Conservation (phyloP, 2,329 filamentous ascomycete genomes). For the Tricladium varicosporioides region DNA sequence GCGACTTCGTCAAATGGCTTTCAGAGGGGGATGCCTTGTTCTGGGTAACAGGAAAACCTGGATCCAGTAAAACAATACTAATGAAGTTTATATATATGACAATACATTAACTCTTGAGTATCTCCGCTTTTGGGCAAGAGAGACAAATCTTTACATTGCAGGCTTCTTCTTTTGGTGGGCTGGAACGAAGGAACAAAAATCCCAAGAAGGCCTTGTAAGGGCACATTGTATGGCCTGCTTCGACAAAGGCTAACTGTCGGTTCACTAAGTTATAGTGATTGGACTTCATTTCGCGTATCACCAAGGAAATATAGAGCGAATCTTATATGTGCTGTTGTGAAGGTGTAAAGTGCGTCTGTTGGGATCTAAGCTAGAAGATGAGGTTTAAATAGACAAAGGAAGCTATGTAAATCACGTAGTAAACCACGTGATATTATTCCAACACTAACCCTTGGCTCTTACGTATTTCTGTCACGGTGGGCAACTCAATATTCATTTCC, state of each 20-base stretch:
- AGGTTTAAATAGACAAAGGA: no score
- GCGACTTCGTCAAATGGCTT: slow-evolving; percentile 14
- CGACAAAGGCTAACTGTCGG: background rate
- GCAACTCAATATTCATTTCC: background rate
- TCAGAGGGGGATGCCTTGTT: background rate
- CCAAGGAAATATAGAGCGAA: no score
- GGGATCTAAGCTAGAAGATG: no score
- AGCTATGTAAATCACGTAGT: no score
- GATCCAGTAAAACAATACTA: slow-evolving; percentile 2
- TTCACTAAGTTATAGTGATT: no score
- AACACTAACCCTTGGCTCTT: background rate
- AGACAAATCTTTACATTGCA: slow-evolving; percentile 27
- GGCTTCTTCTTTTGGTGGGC: slow-evolving; percentile 47
- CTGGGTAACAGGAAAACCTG: slow-evolving; percentile 18
- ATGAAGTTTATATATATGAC: slow-evolving; percentile 13
- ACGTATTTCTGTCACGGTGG: background rate
- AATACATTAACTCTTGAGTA: background rate
- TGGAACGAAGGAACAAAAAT: slow-evolving; percentile 28
- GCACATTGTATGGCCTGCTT: slow-evolving; percentile 9
- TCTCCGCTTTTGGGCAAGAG: slow-evolving; percentile 31
- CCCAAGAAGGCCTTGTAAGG: slow-evolving; percentile 9
- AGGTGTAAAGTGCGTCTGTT: no score
- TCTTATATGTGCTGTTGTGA: no score
- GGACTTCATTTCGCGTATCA: no score
- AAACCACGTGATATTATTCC: no score